Evolutionary conservation across 1,139 yeast species (phyloP).

Genomic region (Magnusiomyces tetraspermus): DNA sequence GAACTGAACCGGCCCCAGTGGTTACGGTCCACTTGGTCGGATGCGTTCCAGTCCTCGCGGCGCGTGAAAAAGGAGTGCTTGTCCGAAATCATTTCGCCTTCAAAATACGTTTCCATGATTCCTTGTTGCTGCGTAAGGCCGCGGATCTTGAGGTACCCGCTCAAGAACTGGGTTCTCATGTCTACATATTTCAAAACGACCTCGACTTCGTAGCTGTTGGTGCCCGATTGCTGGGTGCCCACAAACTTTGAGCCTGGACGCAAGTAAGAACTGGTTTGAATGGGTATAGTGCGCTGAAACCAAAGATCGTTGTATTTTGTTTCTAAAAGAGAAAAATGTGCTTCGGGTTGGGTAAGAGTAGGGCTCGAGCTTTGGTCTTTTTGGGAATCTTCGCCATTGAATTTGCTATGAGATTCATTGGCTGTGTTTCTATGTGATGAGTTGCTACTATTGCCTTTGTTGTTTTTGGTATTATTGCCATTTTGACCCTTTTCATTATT

Average conservation of each 20-base stretch:
- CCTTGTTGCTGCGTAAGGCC: slow-evolving; percentile 74
- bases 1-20: slow-evolving; percentile 80
- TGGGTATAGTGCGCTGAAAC: slow-evolving; percentile 9
- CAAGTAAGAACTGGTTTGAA: slow-evolving; percentile 28
- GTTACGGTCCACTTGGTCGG: slow-evolving; percentile 58
- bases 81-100: slow-evolving; percentile 73
- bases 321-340: neutral
- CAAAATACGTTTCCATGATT: slow-evolving; percentile 75
- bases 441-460: no score
- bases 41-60: slow-evolving; percentile 50
- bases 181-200: slow-evolving; percentile 70
- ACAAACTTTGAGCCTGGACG: slow-evolving; percentile 55
- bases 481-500: no score
- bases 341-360: no score
- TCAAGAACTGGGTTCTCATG: slow-evolving; percentile 47
- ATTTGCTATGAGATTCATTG: no score
- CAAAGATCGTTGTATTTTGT: neutral
- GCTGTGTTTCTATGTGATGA: no score
- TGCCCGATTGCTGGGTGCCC: slow-evolving; percentile 71
- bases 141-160: slow-evolving; percentile 72
- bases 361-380: no score
- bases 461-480: no score
- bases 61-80: slow-evolving; percentile 42
- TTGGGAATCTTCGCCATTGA: no score
- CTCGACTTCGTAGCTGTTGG: slow-evolving; percentile 54